phyloP scores from a whole-genome alignment of 1,284 basidiomycete genomes.

The Moesziomyces globuligerus region DNA sequence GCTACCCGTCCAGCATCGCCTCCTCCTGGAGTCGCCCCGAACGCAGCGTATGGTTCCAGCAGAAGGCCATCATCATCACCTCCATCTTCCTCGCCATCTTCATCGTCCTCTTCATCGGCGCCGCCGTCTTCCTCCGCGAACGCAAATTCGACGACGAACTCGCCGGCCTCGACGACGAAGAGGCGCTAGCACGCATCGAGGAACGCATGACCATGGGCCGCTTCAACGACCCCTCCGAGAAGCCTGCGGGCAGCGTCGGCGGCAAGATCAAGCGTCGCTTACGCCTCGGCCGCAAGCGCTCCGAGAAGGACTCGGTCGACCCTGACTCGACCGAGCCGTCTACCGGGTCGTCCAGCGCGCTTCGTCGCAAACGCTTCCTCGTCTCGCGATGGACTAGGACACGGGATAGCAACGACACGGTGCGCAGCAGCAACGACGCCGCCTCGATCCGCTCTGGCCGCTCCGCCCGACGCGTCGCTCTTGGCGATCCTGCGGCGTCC shows the following conservation, averaged over 20 bases:
- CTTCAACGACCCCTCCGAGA: constrained; percentile 24
- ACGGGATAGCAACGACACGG: constrained; percentile 10
- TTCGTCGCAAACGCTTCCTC: constrained; percentile 28
- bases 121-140: constrained; percentile 63
- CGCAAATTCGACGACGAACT: constrained; percentile 53
- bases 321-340: constrained; percentile 35
- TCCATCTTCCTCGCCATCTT: constrained; percentile 66
- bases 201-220: constrained; percentile 46
- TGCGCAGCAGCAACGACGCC: constrained; percentile 29
- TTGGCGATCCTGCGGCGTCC: constrained; percentile 19
- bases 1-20: constrained; percentile 51
- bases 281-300: constrained; percentile 19
- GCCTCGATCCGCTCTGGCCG: constrained; percentile 26
- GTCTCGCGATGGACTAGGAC: constrained; percentile 40
- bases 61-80: constrained; percentile 63
- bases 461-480: constrained; percentile 13
- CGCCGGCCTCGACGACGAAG: constrained; percentile 46
- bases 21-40: constrained; percentile 51
- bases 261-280: constrained; percentile 24
- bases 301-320: constrained; percentile 24
- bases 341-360: constrained; percentile 38
- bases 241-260: constrained; percentile 2
- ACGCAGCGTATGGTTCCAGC: constrained; percentile 61
- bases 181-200: constrained; percentile 37
- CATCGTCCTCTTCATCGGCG: constrained; percentile 64